Percentiles rank a stretch among this genome's conserved stretches.
Conservation (phyloP, 78 protist genomes). For the Neovahlkampfia damariscottae region DNA sequence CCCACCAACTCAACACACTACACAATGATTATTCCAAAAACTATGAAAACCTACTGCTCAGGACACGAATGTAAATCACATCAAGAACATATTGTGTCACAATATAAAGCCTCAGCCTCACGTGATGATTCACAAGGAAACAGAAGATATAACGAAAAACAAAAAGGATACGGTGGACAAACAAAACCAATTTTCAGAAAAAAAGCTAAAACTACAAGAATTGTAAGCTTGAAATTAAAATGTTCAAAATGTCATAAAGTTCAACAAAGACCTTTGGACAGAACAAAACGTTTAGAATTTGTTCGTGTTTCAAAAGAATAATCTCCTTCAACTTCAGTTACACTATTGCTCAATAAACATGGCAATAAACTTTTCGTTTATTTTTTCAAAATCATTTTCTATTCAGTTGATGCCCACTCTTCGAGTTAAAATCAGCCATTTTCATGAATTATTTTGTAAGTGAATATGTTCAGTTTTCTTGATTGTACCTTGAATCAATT, state of each 20-base stretch:
- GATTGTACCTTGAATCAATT: no score
- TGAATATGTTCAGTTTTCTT: no score
- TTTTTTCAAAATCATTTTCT: background rate
- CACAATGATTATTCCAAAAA: background rate
- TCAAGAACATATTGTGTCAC: slow-evolving; percentile 81
- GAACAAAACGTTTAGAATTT: slow-evolving; percentile 89
- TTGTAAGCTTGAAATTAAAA: slow-evolving; percentile 82
- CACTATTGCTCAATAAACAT: background rate
- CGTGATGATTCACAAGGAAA: slow-evolving; percentile 85
- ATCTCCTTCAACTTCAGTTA: no score
- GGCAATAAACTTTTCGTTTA: background rate
- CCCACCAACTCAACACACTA: background rate
- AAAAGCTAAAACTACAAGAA: slow-evolving; percentile 96
- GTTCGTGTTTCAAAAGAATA: no score
- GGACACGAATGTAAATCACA: slow-evolving; percentile 70
- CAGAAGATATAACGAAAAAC: slow-evolving; percentile 97
- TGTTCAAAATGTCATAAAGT: slow-evolving; percentile 76
- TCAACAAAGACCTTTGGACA: slow-evolving; percentile 58
- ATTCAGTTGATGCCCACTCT: no score
- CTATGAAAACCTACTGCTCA: slow-evolving; percentile 77
- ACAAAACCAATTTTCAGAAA: slow-evolving; percentile 95
- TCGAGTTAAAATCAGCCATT: no score
- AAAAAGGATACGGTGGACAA: slow-evolving; percentile 97
- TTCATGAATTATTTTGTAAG: no score
- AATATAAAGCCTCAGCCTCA: slow-evolving; percentile 93